Conservation (phyloP, 495 filamentous ascomycete species). For the Lasiosphaeriaceae sp. region DNA sequence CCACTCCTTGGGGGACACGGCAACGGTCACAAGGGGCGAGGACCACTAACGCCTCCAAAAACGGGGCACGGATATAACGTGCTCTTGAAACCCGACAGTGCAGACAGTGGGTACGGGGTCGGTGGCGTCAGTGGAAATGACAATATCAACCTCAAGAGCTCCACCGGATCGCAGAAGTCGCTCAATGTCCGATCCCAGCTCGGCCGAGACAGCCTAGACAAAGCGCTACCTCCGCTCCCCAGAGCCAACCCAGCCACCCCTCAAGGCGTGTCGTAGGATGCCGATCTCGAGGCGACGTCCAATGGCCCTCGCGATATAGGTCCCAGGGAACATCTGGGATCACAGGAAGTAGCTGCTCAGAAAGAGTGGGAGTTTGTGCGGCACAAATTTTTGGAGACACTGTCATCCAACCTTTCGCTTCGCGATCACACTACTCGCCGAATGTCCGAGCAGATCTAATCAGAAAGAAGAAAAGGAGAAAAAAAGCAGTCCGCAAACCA, state of each 20-base stretch:
- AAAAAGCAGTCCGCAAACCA: neutral
- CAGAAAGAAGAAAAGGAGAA: neutral
- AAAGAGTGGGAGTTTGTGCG: conserved; percentile 18
- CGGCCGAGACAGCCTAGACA: conserved; percentile 47
- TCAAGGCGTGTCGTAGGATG: conserved; percentile 20
- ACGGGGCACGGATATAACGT: conserved; percentile 25
- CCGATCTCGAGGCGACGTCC: neutral
- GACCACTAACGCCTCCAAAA: conserved; percentile 43
- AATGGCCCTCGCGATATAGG: neutral
- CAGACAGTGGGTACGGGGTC: conserved; percentile 36
- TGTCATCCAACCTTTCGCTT: neutral
- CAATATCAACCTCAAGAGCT: conserved; percentile 18
- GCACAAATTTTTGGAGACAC: conserved; percentile 10
- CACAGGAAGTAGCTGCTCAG: too few species aligned
- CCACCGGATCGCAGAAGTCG: conserved; percentile 27
- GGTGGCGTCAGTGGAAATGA: conserved; percentile 1
- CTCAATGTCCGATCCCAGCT: conserved; percentile 21
- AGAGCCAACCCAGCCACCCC: conserved; percentile 10
- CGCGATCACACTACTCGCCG: neutral
- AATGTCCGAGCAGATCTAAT: neutral
- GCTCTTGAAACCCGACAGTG: conserved; percentile 34
- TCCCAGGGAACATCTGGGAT: neutral
- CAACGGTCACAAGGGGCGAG: conserved; percentile 30
- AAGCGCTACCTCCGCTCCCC: conserved; percentile 54
- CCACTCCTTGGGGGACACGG: conserved; percentile 34